Evolutionary conservation across 176 grass and related monocot genomes (phyloP).

Genomic region (Hyparrhenia diplandra): DNA sequence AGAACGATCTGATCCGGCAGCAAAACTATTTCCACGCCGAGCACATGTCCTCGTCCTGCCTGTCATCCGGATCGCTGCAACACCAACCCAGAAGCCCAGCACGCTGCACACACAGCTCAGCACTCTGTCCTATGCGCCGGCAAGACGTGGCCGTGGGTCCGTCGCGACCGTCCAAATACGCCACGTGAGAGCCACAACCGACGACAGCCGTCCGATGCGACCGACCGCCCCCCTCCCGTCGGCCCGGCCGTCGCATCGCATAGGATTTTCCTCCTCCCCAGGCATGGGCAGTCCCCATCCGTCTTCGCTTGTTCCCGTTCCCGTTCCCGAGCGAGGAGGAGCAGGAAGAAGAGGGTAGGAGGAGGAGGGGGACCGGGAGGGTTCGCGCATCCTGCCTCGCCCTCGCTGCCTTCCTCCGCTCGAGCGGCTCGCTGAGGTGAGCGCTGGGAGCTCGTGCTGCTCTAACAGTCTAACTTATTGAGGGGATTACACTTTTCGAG

Average conservation of each 20-base stretch:
- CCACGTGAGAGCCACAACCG: background rate
- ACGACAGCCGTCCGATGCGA: constrained; percentile 9
- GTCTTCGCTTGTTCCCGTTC: background rate
- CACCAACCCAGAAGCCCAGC: background rate
- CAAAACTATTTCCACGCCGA: background rate
- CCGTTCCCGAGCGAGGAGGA: background rate
- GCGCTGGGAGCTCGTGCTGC: constrained; percentile 8
- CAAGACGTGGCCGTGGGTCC: constrained; percentile 3
- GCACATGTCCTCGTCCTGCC: background rate
- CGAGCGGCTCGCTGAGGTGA: constrained; percentile 36
- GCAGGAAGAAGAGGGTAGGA: background rate
- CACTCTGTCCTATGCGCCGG: background rate
- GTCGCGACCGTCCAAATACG: background rate
- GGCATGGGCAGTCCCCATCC: background rate
- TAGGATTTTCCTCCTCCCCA: background rate
- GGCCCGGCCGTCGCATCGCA: background rate
- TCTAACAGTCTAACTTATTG: background rate
- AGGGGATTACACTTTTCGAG: background rate
- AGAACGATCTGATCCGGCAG: background rate
- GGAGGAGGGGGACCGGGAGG: background rate
- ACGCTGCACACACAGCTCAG: constrained; percentile 6
- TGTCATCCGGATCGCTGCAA: background rate
- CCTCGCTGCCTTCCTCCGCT: background rate
- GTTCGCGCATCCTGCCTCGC: constrained; percentile 18
- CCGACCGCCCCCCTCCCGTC: background rate